Conservation (phyloP, 768 basidiomycete genomes). For the Gelatoporia subvermispora region DNA sequence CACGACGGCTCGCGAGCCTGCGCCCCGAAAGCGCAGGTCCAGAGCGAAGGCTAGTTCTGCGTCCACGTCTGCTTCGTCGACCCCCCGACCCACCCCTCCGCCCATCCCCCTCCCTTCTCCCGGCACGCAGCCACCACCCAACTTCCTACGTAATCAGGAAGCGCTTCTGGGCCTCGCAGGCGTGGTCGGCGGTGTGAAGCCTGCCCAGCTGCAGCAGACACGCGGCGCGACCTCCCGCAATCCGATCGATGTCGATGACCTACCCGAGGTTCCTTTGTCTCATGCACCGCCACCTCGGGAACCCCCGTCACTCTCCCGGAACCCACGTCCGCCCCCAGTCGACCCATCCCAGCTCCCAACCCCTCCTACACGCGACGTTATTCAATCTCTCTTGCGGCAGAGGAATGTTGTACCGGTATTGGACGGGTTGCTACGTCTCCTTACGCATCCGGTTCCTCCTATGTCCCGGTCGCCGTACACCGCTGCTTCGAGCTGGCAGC, state of each 20-base stretch:
- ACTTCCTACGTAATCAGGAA: slow-evolving; percentile 71
- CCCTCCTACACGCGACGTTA: slow-evolving; percentile 54
- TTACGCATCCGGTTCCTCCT: slow-evolving; percentile 34
- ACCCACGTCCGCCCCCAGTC: slow-evolving; percentile 25
- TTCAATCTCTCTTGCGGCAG: slow-evolving; percentile 54
- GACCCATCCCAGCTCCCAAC: slow-evolving; percentile 40
- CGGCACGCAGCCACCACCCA: slow-evolving; percentile 52
- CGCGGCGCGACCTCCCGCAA: slow-evolving; percentile 53
- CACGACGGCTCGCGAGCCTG: too few species aligned
- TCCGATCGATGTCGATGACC: slow-evolving; percentile 69
- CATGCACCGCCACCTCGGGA: slow-evolving; percentile 20
- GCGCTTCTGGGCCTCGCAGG: slow-evolving; percentile 71
- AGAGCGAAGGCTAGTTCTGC: slow-evolving; percentile 29
- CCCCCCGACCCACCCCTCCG: slow-evolving; percentile 45
- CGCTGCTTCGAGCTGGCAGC: slow-evolving; percentile 6
- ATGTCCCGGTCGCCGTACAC: slow-evolving; percentile 1
- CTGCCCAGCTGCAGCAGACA: slow-evolving; percentile 40
- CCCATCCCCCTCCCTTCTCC: slow-evolving; percentile 62
- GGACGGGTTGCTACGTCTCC: slow-evolving; percentile 54
- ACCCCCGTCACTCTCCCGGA: slow-evolving; percentile 21
- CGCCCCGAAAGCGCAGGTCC: slow-evolving; percentile 25
- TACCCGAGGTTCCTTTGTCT: slow-evolving; percentile 9
- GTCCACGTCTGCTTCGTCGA: slow-evolving; percentile 20
- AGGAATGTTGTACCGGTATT: slow-evolving; percentile 65
- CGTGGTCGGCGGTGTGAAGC: slow-evolving; percentile 60